Base-by-base conservation (phyloP, 306 rosid species). In the Gastrolobium bilobum region DNA sequence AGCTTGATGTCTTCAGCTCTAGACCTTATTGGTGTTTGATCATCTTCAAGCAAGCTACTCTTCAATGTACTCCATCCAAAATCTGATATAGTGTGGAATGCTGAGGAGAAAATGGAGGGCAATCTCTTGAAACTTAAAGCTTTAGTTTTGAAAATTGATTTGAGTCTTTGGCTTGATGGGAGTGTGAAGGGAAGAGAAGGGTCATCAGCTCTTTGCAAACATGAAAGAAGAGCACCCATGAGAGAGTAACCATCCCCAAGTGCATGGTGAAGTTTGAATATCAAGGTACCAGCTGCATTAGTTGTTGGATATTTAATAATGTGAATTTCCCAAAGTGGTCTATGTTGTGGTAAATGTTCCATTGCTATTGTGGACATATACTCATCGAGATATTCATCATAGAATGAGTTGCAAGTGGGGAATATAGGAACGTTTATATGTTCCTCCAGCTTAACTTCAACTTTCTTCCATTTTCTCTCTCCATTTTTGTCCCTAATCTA, bases 201-300 rank as follows among this genome's bases (percentile, higher is more conserved):
- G 3, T 91, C 31, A 2, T 82, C 88, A 58, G 76, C 81, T 33
- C 91, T 84, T 68, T 76, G 82, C 20, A 89, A 52, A 71, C 84
- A 89, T n/a, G 96, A 82, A 59, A 89, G 84, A 77, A 91, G 89
- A 31, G 88, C 82, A 46, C 88, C 84, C 93, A 88, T 90, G 1
- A 88, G 75, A 9, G 92, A 80, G 71, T 80, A 88, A 40, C 90
- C 94, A 86, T 90, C 93, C 0, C 92, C 95, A 15, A 90, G 89
- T 0, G 90, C 85, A 71, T 88, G 95, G 50, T 88, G 92, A 38
- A 89, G 77, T 71, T 80, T 82, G 78, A 91, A 84, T 11, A 91
- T 38, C 6, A 89, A 0, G 3, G 73, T 84, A 0, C 88, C 84
- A 48, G 77, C 84, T 72, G 89, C 84, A 71, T 10, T 75, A 6